Conservation (phyloP, 768 basidiomycete genomes). For the Trametes cinnabarina region DNA sequence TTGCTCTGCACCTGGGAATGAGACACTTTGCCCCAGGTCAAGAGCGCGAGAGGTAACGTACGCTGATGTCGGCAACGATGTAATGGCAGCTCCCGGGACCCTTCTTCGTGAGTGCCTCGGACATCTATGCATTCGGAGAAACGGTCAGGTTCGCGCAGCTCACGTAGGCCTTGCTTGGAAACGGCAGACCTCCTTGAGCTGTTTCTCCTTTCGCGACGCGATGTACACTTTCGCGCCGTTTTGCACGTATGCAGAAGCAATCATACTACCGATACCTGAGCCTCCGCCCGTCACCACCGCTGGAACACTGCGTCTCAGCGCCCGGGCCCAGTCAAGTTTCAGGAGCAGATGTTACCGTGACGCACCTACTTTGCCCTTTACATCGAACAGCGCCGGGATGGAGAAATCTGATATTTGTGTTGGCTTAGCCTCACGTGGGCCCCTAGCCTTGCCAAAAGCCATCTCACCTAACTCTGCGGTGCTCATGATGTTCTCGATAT, state of each 20-base stretch:
- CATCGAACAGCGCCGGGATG: conserved; percentile 55
- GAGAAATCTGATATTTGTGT: conserved; percentile 42
- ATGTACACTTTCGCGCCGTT: conserved; percentile 91
- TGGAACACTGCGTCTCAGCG: conserved; percentile 23
- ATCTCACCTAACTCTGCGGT: not conserved
- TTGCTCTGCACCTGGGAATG: conserved; percentile 48
- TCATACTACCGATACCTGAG: conserved; percentile 82
- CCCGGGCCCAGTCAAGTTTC: not conserved
- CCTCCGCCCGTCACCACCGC: conserved; percentile 83
- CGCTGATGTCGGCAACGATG: conserved; percentile 70
- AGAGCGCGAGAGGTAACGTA: conserved; percentile 37
- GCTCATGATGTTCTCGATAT: not conserved
- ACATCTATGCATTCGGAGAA: conserved; percentile 19
- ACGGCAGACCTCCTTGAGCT: conserved; percentile 64
- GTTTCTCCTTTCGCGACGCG: conserved; percentile 77
- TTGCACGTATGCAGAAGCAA: conserved; percentile 76
- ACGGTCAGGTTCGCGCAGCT: not conserved
- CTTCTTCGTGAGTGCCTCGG: conserved; percentile 56
- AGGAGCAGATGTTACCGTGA: not conserved
- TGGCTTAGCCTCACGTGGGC: not conserved
- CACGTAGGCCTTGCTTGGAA: not conserved
- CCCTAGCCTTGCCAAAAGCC: too few species aligned
- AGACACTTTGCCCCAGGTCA: not conserved
- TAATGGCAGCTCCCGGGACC: conserved; percentile 66
- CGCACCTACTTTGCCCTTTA: conserved; percentile 68